Percentiles rank a stretch among this genome's conserved stretches.
These are phyloP conservation scores for Didymella pinodella DNA, from an alignment of 2,329 filamentous ascomycete species.

Conservation along the genomic window DNA sequence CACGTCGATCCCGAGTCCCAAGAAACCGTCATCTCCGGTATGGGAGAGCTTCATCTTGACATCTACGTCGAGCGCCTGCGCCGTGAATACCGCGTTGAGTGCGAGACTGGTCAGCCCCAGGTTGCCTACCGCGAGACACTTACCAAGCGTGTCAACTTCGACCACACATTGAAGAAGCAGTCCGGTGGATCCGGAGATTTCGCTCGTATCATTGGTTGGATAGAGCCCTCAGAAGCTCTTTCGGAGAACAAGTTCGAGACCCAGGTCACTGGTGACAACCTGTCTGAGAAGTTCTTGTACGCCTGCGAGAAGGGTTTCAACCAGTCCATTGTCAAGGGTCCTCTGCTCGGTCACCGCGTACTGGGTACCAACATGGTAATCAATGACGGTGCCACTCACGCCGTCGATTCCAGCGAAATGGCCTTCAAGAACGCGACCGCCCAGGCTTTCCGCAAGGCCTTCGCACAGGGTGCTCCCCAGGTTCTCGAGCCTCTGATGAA, in stretches of 20 bases:
- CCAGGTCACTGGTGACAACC: constrained; percentile 85
- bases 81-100: constrained; percentile 96
- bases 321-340: constrained; percentile 81
- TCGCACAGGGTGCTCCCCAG: constrained; percentile 78
- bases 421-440: constrained; percentile 94
- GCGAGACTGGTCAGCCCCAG: constrained; percentile 92
- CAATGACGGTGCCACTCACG: constrained; percentile 95
- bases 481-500: constrained; percentile 98
- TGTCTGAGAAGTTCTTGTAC: constrained; percentile 93
- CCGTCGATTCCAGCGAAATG: constrained; percentile 97
- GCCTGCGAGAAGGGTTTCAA: constrained; percentile 97
- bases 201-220: constrained; percentile 87
- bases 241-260: constrained; percentile 84
- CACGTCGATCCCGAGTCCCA: constrained; percentile 90
- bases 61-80: constrained; percentile 98
- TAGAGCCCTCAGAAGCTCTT: constrained; percentile 81
- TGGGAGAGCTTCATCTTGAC: constrained; percentile 96
- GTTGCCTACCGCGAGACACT: constrained; percentile 98
- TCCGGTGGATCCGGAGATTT: constrained; percentile 95
- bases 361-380: constrained; percentile 90
- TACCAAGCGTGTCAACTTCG: constrained; percentile 79
- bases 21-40: constrained; percentile 97
- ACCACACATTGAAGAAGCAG: constrained; percentile 94
- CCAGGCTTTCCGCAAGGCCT: constrained; percentile 95
- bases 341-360: constrained; percentile 90